These are phyloP conservation scores for Mortierella alpina DNA, from an alignment of 192 early-diverging fungal species.

Conservation along the genomic window DNA sequence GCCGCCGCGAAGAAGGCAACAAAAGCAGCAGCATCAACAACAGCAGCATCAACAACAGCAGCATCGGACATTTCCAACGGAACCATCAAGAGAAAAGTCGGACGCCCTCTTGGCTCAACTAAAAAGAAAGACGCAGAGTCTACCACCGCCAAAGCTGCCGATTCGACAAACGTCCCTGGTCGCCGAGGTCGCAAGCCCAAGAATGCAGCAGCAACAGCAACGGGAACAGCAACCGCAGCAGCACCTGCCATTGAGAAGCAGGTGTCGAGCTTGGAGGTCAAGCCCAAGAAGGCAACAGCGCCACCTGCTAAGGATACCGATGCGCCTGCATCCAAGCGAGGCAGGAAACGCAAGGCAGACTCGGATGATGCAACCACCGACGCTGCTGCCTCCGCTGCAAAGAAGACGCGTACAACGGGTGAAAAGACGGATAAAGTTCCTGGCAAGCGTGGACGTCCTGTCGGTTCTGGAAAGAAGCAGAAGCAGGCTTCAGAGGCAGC, in stretches of 20 bases:
- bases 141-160: background rate
- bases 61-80: background rate
- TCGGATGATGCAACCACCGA: background rate
- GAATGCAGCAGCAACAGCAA: background rate
- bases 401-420: background rate
- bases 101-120: constrained; percentile 8
- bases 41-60: background rate
- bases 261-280: background rate
- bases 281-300: background rate
- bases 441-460: constrained; percentile 31
- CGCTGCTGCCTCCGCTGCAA: background rate
- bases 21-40: background rate
- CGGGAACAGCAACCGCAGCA: background rate
- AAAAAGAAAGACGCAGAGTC: background rate
- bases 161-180: background rate
- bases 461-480: constrained; percentile 29
- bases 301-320: background rate
- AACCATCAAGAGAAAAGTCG: background rate
- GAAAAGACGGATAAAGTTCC: background rate
- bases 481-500: background rate
- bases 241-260: constrained; percentile 5
- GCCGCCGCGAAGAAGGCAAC: background rate
- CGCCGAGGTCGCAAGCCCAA: constrained; percentile 30
- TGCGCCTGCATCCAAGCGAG: background rate
- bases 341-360: constrained; percentile 21